A percentile compares a stretch with the other conserved stretches of the same genome.
Conservation (phyloP, 257 asterid species). For the Anisodus tanguticus region DNA sequence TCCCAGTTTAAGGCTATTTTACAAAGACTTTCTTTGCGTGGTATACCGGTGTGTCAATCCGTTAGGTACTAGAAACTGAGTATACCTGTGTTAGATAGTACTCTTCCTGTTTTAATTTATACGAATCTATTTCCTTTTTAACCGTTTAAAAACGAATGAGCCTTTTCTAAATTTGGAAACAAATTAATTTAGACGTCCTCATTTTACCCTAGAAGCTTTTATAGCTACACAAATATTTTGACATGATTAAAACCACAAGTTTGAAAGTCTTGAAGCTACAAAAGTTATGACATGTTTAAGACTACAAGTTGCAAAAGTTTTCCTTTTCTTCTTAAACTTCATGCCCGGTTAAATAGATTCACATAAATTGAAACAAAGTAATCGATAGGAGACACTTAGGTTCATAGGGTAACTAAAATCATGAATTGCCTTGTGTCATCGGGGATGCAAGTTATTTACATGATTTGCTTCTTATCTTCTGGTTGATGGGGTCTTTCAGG, state of each 20-base stretch:
- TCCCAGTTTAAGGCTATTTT: background rate
- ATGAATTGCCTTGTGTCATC: background rate
- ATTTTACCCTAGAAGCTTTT: no score
- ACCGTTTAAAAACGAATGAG: no score
- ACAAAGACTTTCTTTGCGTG: no score
- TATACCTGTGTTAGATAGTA: no score
- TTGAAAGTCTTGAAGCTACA: background rate
- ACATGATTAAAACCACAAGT: background rate
- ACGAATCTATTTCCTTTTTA: no score
- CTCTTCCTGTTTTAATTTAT: no score
- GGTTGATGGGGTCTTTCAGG: slow-evolving; percentile 44
- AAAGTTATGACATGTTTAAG: background rate
- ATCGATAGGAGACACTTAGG: background rate
- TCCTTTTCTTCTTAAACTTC: background rate
- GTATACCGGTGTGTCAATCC: background rate
- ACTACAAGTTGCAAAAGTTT: background rate
- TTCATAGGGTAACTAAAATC: background rate
- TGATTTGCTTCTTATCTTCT: background rate
- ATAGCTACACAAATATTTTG: background rate
- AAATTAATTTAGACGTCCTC: no score
- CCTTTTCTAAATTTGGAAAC: no score
- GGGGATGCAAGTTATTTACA: background rate
- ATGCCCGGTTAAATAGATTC: background rate
- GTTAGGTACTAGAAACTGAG: background rate
- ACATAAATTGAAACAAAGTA: background rate